Evolutionary conservation across 2,329 filamentous ascomycete species (phyloP).

Genomic region (Thermothelomyces thermophilus): DNA sequence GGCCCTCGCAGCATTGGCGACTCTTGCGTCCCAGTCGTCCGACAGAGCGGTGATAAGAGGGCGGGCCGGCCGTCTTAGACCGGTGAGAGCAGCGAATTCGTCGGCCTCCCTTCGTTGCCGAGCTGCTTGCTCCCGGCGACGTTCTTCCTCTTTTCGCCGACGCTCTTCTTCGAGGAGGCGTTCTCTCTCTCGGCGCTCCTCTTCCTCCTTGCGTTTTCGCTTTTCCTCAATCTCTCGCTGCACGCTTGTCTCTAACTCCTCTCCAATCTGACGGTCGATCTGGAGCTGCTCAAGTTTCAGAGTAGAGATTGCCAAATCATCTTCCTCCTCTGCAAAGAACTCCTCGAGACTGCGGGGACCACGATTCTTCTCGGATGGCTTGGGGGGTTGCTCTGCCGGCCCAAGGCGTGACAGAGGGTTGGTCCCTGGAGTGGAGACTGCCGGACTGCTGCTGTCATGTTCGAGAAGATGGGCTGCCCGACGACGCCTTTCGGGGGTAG

Average conservation of each 20-base stretch:
- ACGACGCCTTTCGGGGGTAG: slow-evolving; percentile 5
- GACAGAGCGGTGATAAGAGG: slow-evolving; percentile 29
- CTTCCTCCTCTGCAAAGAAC: slow-evolving; percentile 18
- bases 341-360: slow-evolving; percentile 11
- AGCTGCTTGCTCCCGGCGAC: slow-evolving; percentile 22
- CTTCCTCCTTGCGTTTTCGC: slow-evolving; percentile 11
- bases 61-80: slow-evolving; percentile 25
- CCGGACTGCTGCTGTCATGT: slow-evolving; percentile 6
- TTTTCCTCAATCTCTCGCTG: slow-evolving; percentile 14
- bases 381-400: slow-evolving; percentile 5
- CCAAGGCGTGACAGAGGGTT: slow-evolving; percentile 6
- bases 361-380: slow-evolving; percentile 2
- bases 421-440: background rate
- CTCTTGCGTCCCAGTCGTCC: slow-evolving; percentile 33
- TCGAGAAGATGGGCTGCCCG: slow-evolving; percentile 1
- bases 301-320: slow-evolving; percentile 16
- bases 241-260: slow-evolving; percentile 11
- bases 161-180: slow-evolving; percentile 23
- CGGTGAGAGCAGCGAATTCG: slow-evolving; percentile 18
- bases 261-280: slow-evolving; percentile 16
- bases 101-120: slow-evolving; percentile 16
- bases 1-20: slow-evolving; percentile 33
- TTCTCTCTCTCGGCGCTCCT: slow-evolving; percentile 18
- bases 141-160: slow-evolving; percentile 22
- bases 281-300: slow-evolving; percentile 19